Evolutionary conservation across 768 basidiomycete species (phyloP), one percentile per base, ranked within the genome.

Genomic region (Leccinum variicolor): DNA sequence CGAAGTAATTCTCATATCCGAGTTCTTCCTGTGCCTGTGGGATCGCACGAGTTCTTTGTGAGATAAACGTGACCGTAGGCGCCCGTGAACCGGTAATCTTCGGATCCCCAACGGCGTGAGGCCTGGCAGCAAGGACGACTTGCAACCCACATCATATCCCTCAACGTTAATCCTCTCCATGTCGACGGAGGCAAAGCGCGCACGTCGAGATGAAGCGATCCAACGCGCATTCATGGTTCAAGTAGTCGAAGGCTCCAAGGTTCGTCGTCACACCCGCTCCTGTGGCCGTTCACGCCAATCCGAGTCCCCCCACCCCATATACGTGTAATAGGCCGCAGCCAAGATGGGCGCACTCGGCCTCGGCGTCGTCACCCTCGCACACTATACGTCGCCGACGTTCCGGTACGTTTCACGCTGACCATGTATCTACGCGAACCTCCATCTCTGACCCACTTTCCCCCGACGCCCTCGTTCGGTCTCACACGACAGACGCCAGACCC

Each of bases 381-480:
- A 92, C 64, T 80, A 84, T 67, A 74, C 78, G n/a, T 92, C 85
- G 85, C 88, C 89, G 31, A 63, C 76, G 31, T 91, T 92, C 71
- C 79, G 85, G 89, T 89, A 58, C 63, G 78, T 62, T 39, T 13
- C 45, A 19, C 23, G 10, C 50, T 15, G 46, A 48, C 39, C 28
- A 34, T 50, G 4, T 26, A n/a, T 15, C 8, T 25, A 25, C 43
- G 25, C 34, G 34, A 2, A 17, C 17, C 17, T 33, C 13, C 46
- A 25, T 25, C 46, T 41, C 54, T 55, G 31, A 63, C 48, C 36
- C 36, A 39, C 36, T 8, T 17, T 41, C 4, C 26, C 36, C 43
- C 23, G 36, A 48, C 34, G n/a, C 25, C 28, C 26, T 48, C 50
- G 13, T 29, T 17, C 34, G 23, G 28, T 48, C 10, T 47, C 21